These are phyloP conservation scores for Trebouxia sp. DNA, from an alignment of 139 green algal species.

Conservation along the genomic window DNA sequence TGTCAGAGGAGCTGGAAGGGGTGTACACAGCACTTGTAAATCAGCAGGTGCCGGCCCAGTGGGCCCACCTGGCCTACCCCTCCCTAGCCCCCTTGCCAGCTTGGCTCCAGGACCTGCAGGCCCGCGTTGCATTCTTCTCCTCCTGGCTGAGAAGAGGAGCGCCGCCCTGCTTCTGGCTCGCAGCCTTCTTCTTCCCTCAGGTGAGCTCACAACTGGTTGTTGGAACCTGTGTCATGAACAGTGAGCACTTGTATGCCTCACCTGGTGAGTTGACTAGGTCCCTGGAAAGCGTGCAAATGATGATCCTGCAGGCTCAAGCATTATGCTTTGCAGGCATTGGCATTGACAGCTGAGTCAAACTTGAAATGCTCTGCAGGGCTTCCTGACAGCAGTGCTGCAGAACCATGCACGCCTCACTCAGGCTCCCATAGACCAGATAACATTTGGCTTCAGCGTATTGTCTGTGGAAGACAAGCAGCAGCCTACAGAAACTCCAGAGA, in stretches of 20 bases:
- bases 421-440: conserved; percentile 84
- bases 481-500: conserved; percentile 43
- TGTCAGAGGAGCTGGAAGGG: conserved; percentile 48
- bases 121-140: conserved; percentile 76
- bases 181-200: conserved; percentile 85
- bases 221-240: not conserved
- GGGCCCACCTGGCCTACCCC: conserved; percentile 74
- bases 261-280: not conserved
- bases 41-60: conserved; percentile 74
- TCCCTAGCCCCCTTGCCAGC: conserved; percentile 76
- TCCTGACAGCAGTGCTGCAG: conserved; percentile 89
- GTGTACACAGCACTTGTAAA: conserved; percentile 48
- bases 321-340: too few species aligned
- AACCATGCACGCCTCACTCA: conserved; percentile 81
- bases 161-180: conserved; percentile 81
- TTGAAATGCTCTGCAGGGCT: conserved; percentile 49
- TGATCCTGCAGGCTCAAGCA: too few species aligned
- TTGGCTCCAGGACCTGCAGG: conserved; percentile 81
- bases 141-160: conserved; percentile 69
- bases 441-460: conserved; percentile 32
- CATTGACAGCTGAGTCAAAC: not conserved
- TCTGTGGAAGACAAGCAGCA: conserved; percentile 17
- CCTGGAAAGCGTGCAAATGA: not conserved
- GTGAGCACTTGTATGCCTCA: not conserved
- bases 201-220: not conserved